Base-by-base conservation (phyloP, 1,139 yeast species). In the Candida sojae region DNA sequence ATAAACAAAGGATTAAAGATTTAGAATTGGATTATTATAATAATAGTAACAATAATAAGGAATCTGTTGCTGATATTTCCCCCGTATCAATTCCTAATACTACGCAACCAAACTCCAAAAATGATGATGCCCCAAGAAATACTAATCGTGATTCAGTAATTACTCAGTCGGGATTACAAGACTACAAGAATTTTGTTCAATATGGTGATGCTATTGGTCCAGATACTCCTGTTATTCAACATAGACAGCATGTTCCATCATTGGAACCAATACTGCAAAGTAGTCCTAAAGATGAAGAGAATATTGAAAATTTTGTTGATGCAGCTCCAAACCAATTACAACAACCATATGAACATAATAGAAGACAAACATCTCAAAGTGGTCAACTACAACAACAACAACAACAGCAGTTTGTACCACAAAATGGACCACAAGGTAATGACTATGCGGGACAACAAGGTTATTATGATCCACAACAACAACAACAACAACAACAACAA, bases 181-280 rank as follows among this genome's bases (percentile, higher is more conserved):
- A 78, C 54, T 66, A 76, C 48, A 62, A 78, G 2, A 77, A 73
- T 53, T 73, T 75, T 50, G 81, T 81, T 1, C 48, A 73, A 11
- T 74, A 72, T 53, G 74, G 76, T 2, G 76, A 72, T 23, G 43
- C 28, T 26, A 41, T 41, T 41, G 43, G 43, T 13, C 43, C 43
- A 25, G 36, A 41, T 33, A 41, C 43, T 33, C 43, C 43, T 25
- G 38, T 41, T 33, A 9, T 43, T 46, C 35, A 13, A 31, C 40
- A 30, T 33, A 45, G 41, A 28, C 31, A 42, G 28, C 38, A 35
- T 6, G 25, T 23, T n/a, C 23, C 42, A 32, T 42, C 42, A 28
- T 25, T 43, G 34, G 35, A 13, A 25, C 47, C 48, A 25, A 39
- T 40, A 39, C 34, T 33, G 21, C 47, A 34, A 32, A 35, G 33